phyloP scores from a whole-genome alignment of 805 yeast genomes.

The Spathaspora sp. region DNA sequence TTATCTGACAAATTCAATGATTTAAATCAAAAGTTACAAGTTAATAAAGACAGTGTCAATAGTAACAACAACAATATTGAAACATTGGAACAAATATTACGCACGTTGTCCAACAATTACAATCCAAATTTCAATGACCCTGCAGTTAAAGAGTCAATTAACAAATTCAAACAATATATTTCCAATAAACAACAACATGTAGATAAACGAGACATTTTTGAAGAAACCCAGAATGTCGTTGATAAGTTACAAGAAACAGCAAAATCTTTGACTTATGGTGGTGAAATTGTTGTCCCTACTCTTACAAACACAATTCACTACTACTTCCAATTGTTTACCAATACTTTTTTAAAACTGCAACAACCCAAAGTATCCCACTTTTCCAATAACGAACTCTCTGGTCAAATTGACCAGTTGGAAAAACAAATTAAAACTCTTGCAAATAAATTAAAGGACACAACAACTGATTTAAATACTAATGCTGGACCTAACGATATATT shows the following conservation, averaged over 20 bases:
- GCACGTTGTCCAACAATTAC: conserved; percentile 51
- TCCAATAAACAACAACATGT: conserved; percentile 34
- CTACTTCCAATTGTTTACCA: conserved; percentile 13
- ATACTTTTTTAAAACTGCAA: conserved; percentile 4
- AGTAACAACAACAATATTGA: conserved; percentile 15
- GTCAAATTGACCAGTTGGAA: conserved; percentile 13
- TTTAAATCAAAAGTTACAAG: conserved; percentile 7
- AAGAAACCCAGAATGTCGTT: conserved; percentile 12
- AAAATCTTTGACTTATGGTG: conserved; percentile 3
- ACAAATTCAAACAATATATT: conserved; percentile 45
- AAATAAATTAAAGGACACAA: conserved; percentile 10
- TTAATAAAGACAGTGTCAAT: conserved; percentile 9
- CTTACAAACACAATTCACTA: conserved; percentile 21
- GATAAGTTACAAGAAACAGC: conserved; percentile 18
- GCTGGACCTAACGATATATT: conserved; percentile 66
- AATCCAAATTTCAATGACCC: conserved; percentile 84
- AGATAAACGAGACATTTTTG: not conserved
- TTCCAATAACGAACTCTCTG: conserved; percentile 1
- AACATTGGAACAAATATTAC: conserved; percentile 45
- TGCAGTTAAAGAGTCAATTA: conserved; percentile 74
- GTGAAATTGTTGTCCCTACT: conserved; percentile 12
- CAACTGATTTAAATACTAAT: conserved; percentile 21
- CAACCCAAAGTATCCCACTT: not conserved
- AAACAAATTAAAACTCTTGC: conserved; percentile 12
- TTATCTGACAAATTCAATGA: conserved; percentile 14